A percentile compares a stretch with the other conserved stretches of the same genome.
Evolutionary conservation across 2,329 filamentous ascomycete species (phyloP).

Genomic region (Trichophyton verrucosum): DNA sequence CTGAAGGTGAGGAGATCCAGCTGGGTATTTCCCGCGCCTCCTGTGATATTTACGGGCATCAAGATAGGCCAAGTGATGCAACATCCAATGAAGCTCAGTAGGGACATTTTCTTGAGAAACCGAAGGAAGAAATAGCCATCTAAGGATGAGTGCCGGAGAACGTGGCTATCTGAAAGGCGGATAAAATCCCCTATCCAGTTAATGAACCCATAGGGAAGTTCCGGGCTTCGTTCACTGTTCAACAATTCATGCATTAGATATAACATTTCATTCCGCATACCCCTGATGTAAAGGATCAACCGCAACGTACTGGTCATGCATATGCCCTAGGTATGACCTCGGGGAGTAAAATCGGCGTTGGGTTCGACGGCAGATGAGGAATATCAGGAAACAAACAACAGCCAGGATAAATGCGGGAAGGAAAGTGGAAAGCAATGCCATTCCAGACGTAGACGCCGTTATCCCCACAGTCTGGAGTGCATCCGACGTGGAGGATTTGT

Average conservation of each 20-base stretch:
- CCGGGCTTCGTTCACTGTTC: slow-evolving; percentile 36
- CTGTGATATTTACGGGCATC: slow-evolving; percentile 77
- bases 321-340: slow-evolving; percentile 30
- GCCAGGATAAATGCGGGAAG: slow-evolving; percentile 36
- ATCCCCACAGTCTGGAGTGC: slow-evolving; percentile 21
- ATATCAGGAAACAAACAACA: slow-evolving; percentile 32
- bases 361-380: slow-evolving; percentile 36
- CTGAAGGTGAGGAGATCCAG: slow-evolving; percentile 70
- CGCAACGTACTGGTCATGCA: slow-evolving; percentile 28
- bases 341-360: slow-evolving; percentile 37
- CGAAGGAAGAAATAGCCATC: slow-evolving; percentile 88
- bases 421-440: slow-evolving; percentile 38
- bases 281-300: not conserved
- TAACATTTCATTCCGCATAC: not conserved
- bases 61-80: slow-evolving; percentile 77
- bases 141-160: slow-evolving; percentile 81
- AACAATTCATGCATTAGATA: not conserved
- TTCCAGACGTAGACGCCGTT: slow-evolving; percentile 37
- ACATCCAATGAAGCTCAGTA: slow-evolving; percentile 70
- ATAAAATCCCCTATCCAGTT: slow-evolving; percentile 45
- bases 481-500: slow-evolving; percentile 25
- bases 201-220: slow-evolving; percentile 36
- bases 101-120: slow-evolving; percentile 65
- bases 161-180: slow-evolving; percentile 55
- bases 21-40: slow-evolving; percentile 52